phyloP scores from a whole-genome alignment of 2,329 filamentous ascomycete genomes.

The Botrytis sinoallii region DNA sequence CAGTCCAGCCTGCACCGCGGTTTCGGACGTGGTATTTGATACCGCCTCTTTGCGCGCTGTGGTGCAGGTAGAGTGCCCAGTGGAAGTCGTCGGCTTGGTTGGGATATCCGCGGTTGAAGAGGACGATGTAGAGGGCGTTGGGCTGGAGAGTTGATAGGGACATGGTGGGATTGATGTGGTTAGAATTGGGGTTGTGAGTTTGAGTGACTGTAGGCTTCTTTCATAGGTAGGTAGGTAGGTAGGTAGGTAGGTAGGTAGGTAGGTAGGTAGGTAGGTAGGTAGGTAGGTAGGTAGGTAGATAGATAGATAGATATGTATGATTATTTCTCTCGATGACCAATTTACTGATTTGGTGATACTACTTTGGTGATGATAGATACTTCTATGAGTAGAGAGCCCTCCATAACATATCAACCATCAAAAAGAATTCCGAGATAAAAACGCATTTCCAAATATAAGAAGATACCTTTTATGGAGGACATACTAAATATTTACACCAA shows the following conservation, averaged over 20 bases:
- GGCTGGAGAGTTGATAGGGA: background rate
- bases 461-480: too few species aligned
- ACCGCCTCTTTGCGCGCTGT: background rate
- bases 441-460: too few species aligned
- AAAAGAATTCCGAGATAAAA: background rate
- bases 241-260: background rate
- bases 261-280: too few species aligned
- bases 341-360: background rate
- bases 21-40: background rate
- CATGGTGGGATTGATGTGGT: background rate
- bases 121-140: background rate
- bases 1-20: background rate
- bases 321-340: background rate
- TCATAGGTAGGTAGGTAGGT: background rate
- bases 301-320: background rate
- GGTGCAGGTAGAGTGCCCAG: background rate
- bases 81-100: background rate
- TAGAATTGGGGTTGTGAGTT: background rate
- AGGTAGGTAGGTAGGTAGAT: background rate
- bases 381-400: background rate
- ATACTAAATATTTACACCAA: too few species aligned
- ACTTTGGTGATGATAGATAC: background rate
- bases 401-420: background rate
- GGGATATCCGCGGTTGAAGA: background rate
- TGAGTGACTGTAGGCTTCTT: background rate